Percentiles rank a stretch among this genome's conserved stretches.
These are phyloP conservation scores for Trypanosoma lewisi DNA, from an alignment of 208 protist species.

Conservation along the genomic window DNA sequence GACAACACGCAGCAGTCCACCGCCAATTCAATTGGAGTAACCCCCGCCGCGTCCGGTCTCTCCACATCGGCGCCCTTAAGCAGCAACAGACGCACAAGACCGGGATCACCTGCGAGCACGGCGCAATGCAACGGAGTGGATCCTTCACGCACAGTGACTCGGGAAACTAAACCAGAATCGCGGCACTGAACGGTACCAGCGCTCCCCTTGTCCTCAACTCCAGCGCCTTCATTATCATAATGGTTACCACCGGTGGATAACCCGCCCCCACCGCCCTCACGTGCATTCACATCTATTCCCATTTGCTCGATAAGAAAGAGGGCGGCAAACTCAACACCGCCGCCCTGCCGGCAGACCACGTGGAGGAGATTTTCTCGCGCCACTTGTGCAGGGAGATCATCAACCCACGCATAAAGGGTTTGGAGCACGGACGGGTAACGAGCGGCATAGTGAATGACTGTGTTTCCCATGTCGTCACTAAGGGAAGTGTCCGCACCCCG, in stretches of 20 bases:
- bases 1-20: not conserved
- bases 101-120: constrained; percentile 40
- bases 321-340: constrained; percentile 36
- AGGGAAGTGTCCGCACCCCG: constrained; percentile 46
- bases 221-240: too few species aligned
- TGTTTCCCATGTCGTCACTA: constrained; percentile 39
- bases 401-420: constrained; percentile 41
- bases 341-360: constrained; percentile 35
- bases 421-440: constrained; percentile 55
- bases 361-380: constrained; percentile 52
- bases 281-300: constrained; percentile 53
- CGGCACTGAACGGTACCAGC: not conserved
- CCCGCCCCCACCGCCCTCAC: too few species aligned
- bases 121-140: constrained; percentile 66
- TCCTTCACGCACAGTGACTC: constrained; percentile 12
- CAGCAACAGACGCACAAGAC: constrained; percentile 60
- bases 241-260: too few species aligned
- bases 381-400: constrained; percentile 24
- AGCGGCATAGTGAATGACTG: constrained; percentile 54
- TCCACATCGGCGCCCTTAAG: constrained; percentile 45
- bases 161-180: constrained; percentile 12
- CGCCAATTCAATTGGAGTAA: constrained; percentile 31
- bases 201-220: not conserved
- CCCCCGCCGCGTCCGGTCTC: constrained; percentile 7
- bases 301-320: constrained; percentile 75